Evolutionary conservation across 108 stramenopile species (phyloP).

Genomic region (Licmophora abbreviata): DNA sequence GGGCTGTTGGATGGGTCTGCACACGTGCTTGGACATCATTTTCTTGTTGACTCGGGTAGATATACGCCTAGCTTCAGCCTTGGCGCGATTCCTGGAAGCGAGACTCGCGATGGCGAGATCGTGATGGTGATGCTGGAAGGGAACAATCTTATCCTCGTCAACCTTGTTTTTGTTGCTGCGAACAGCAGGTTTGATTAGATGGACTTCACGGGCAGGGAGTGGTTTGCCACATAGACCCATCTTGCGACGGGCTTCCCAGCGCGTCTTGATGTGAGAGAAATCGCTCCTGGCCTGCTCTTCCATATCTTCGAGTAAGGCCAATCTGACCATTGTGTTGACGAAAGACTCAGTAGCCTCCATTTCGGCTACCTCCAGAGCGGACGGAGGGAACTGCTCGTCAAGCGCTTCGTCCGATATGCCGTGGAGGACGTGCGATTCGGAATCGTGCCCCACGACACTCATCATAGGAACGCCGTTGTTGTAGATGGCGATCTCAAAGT

Average conservation of each 20-base stretch:
- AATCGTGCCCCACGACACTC: slow-evolving; percentile 2
- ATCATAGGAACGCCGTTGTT: slow-evolving; percentile 23
- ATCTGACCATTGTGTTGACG: slow-evolving; percentile 32
- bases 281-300: slow-evolving; percentile 29
- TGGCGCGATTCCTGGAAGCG: slow-evolving; percentile 10
- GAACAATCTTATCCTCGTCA: slow-evolving; percentile 9
- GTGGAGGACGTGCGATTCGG: slow-evolving; percentile 17
- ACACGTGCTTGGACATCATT: neutral
- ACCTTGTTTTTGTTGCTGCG: slow-evolving; percentile 10
- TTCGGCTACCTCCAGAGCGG: slow-evolving; percentile 47
- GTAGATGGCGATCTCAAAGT: slow-evolving; percentile 12
- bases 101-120: slow-evolving; percentile 1
- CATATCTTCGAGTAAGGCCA: slow-evolving; percentile 32
- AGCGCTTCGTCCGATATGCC: slow-evolving; percentile 36
- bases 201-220: slow-evolving; percentile 9
- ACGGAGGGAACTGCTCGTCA: slow-evolving; percentile 45
- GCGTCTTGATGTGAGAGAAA: slow-evolving; percentile 21
- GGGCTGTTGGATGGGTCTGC: slow-evolving; percentile 28
- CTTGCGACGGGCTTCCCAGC: slow-evolving; percentile 43
- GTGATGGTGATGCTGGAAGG: slow-evolving; percentile 4
- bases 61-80: slow-evolving; percentile 5
- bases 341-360: slow-evolving; percentile 40
- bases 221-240: slow-evolving; percentile 24
- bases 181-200: slow-evolving; percentile 7
- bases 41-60: slow-evolving; percentile 10